Percentiles rank a stretch among this genome's conserved stretches.
Conservation (phyloP, 1,139 yeast genomes). For the Magnusiomyces tetraspermus region DNA sequence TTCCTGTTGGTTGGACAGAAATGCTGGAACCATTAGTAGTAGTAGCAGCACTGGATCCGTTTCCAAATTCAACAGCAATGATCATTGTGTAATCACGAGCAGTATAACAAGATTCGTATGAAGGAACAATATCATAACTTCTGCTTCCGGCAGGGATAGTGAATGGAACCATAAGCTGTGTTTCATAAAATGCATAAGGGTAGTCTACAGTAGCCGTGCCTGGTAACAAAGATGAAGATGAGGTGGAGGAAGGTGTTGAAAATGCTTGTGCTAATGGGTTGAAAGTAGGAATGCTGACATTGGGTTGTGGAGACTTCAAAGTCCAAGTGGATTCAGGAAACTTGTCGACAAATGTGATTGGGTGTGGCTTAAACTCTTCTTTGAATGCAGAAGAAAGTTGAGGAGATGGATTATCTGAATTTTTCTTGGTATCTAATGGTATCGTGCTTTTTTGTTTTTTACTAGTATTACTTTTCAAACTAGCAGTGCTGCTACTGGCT, state of each 20-base stretch:
- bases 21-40: too few species aligned
- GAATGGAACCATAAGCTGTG: neutral
- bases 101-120: conserved; percentile 1
- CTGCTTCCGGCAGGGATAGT: neutral
- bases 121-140: neutral
- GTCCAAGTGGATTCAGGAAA: neutral
- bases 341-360: neutral
- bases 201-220: neutral
- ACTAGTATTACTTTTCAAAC: too few species aligned
- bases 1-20: too few species aligned
- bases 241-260: neutral
- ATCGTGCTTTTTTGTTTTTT: neutral
- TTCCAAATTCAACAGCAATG: neutral
- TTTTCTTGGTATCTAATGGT: neutral
- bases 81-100: neutral
- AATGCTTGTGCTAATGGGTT: too few species aligned
- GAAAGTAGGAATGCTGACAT: neutral
- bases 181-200: neutral
- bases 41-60: too few species aligned
- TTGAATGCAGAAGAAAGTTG: neutral
- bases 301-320: neutral
- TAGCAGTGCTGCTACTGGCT: neutral
- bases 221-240: neutral
- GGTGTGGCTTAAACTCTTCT: neutral
- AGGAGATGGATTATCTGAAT: neutral